These are phyloP conservation scores for Tylopilus rubrobrunneus DNA, from an alignment of 768 basidiomycete species.

Conservation along the genomic window DNA sequence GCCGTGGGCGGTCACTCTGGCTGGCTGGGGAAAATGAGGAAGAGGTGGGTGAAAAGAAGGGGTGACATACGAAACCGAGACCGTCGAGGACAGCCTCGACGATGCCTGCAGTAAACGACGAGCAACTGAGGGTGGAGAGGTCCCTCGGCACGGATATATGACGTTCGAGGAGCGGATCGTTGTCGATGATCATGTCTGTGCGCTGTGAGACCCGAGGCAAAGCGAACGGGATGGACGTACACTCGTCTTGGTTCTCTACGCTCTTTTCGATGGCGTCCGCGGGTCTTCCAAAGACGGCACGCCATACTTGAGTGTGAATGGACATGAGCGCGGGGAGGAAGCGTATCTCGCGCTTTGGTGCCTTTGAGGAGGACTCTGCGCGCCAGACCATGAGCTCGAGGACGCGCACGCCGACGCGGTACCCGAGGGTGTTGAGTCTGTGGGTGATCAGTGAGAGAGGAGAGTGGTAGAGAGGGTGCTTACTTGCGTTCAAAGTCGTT, in stretches of 20 bases:
- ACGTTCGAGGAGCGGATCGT: slow-evolving; percentile 88
- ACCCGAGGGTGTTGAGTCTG: slow-evolving; percentile 90
- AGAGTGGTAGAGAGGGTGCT: not conserved
- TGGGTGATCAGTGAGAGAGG: not conserved
- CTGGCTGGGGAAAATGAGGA: slow-evolving; percentile 57
- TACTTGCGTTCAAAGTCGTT: slow-evolving; percentile 92
- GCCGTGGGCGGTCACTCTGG: slow-evolving; percentile 92
- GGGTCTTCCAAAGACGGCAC: slow-evolving; percentile 86
- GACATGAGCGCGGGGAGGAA: slow-evolving; percentile 90
- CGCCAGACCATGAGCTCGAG: slow-evolving; percentile 85
- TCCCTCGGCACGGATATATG: slow-evolving; percentile 93
- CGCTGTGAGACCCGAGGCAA: not conserved
- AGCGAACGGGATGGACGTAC: slow-evolving; percentile 38
- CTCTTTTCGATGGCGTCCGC: slow-evolving; percentile 96
- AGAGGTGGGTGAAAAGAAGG: not conserved
- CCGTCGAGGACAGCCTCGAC: slow-evolving; percentile 97
- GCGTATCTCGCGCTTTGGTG: slow-evolving; percentile 90
- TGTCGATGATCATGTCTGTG: slow-evolving; percentile 96
- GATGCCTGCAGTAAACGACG: slow-evolving; percentile 95
- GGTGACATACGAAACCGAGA: slow-evolving; percentile 78
- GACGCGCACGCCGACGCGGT: slow-evolving; percentile 84
- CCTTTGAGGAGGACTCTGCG: slow-evolving; percentile 70
- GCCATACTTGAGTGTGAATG: slow-evolving; percentile 94
- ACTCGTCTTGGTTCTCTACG: slow-evolving; percentile 96
- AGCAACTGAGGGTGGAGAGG: slow-evolving; percentile 90